These are phyloP conservation scores for Cryomyces antarcticus DNA, from an alignment of 495 filamentous ascomycete species.

Conservation along the genomic window DNA sequence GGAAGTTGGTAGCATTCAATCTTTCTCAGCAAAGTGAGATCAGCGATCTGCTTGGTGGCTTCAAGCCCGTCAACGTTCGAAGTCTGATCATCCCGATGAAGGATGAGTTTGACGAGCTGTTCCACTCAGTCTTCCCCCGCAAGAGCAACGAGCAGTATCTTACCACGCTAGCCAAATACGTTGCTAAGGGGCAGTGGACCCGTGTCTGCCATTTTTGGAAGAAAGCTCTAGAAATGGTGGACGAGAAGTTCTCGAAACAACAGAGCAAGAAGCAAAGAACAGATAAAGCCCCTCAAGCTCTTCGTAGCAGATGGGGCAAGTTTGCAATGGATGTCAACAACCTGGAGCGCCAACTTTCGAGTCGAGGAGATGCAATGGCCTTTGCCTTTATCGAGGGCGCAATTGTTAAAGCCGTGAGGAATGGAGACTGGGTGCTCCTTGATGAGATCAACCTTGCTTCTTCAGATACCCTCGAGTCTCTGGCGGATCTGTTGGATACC, in stretches of 20 bases:
- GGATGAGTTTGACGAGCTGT: slow-evolving; percentile 81
- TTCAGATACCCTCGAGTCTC: slow-evolving; percentile 81
- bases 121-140: slow-evolving; percentile 62
- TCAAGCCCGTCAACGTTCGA: slow-evolving; percentile 82
- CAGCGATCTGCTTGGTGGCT: slow-evolving; percentile 80
- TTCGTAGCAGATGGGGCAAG: slow-evolving; percentile 43
- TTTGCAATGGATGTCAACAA: slow-evolving; percentile 59
- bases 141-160: slow-evolving; percentile 76
- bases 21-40: slow-evolving; percentile 94
- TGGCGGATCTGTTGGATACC: slow-evolving; percentile 61
- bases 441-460: slow-evolving; percentile 96
- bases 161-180: slow-evolving; percentile 53
- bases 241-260: slow-evolving; percentile 47
- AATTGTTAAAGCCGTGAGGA: slow-evolving; percentile 75
- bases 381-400: slow-evolving; percentile 93
- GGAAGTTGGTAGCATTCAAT: slow-evolving; percentile 76
- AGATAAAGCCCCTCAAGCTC: slow-evolving; percentile 24
- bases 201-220: slow-evolving; percentile 69
- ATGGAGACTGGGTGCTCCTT: slow-evolving; percentile 93
- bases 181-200: slow-evolving; percentile 66
- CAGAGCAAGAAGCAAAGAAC: slow-evolving; percentile 67
- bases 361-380: slow-evolving; percentile 63
- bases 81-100: slow-evolving; percentile 76
- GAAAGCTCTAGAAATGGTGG: slow-evolving; percentile 69
- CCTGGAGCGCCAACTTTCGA: slow-evolving; percentile 62